phyloP scores from a whole-genome alignment of 306 rosid genomes.

The Dryas octopetala region DNA sequence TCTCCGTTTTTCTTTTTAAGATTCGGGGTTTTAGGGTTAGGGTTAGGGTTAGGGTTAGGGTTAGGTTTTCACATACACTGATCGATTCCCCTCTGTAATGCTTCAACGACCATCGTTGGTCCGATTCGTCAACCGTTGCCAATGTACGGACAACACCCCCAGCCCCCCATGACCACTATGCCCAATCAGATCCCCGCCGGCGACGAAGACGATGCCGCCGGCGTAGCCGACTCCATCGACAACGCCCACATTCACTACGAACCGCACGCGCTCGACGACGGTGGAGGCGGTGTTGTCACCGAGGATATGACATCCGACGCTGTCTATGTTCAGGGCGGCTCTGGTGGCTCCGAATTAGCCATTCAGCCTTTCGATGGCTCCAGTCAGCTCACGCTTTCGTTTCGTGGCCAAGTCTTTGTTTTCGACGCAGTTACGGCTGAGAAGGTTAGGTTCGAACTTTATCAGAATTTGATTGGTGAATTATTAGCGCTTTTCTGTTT shows the following conservation, averaged over 20 bases:
- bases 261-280: constrained; percentile 58
- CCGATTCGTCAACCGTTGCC: constrained; percentile 21
- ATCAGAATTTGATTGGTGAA: constrained; percentile 16
- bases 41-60: not conserved
- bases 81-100: constrained; percentile 40
- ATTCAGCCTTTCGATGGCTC: constrained; percentile 53
- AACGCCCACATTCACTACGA: constrained; percentile 58
- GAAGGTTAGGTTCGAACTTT: constrained; percentile 60
- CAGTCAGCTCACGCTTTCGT: constrained; percentile 88
- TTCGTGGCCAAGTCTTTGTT: constrained; percentile 90
- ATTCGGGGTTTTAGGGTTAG: constrained; percentile 9
- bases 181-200: constrained; percentile 54
- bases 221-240: constrained; percentile 43
- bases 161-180: constrained; percentile 50
- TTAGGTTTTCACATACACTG: constrained; percentile 18
- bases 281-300: constrained; percentile 37
- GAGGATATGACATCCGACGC: constrained; percentile 54
- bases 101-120: constrained; percentile 37
- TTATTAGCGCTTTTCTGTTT: not conserved
- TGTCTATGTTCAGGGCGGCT: constrained; percentile 44
- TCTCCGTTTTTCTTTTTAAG: not conserved
- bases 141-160: constrained; percentile 70
- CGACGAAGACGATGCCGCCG: constrained; percentile 44
- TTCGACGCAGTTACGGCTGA: constrained; percentile 88
- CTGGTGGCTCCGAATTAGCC: constrained; percentile 41